Conservation (phyloP, 1,284 basidiomycete genomes). For the Kalmanozyma brasiliensis region DNA sequence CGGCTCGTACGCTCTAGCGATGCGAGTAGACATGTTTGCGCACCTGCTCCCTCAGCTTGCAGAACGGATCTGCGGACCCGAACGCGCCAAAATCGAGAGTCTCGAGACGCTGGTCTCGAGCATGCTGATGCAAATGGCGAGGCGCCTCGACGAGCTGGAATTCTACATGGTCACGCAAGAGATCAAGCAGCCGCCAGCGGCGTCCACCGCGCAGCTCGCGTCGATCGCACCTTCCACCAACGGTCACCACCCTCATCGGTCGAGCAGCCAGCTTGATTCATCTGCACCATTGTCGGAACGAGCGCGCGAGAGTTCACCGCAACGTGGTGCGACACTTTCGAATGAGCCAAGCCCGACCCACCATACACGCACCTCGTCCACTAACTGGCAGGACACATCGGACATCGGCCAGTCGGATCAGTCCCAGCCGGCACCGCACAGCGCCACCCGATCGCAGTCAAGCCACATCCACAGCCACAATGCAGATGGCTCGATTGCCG, state of each 20-base stretch:
- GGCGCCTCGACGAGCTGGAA: constrained; percentile 8
- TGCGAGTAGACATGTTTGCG: constrained; percentile 20
- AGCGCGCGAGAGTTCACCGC: constrained; percentile 1
- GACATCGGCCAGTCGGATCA: neutral
- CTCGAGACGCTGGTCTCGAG: constrained; percentile 19
- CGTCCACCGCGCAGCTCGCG: neutral
- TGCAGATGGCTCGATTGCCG: neutral
- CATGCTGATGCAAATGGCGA: constrained; percentile 20
- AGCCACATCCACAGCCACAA: neutral
- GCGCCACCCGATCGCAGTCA: neutral
- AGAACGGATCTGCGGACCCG: constrained; percentile 3
- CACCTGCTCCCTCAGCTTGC: constrained; percentile 11
- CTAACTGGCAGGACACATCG: constrained; percentile 7
- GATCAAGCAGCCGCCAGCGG: neutral
- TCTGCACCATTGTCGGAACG: neutral
- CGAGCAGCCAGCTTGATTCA: neutral
- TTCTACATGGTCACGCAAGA: neutral
- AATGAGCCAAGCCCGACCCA: neutral
- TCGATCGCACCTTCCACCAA: neutral
- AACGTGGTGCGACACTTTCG: neutral
- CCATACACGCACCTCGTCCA: neutral
- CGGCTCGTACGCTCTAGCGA: constrained; percentile 5
- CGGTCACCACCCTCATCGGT: neutral
- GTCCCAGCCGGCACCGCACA: neutral
- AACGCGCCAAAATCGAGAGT: neutral